Conservation (phyloP, 2,329 filamentous ascomycete species). For the Sarocladium oryzae region DNA sequence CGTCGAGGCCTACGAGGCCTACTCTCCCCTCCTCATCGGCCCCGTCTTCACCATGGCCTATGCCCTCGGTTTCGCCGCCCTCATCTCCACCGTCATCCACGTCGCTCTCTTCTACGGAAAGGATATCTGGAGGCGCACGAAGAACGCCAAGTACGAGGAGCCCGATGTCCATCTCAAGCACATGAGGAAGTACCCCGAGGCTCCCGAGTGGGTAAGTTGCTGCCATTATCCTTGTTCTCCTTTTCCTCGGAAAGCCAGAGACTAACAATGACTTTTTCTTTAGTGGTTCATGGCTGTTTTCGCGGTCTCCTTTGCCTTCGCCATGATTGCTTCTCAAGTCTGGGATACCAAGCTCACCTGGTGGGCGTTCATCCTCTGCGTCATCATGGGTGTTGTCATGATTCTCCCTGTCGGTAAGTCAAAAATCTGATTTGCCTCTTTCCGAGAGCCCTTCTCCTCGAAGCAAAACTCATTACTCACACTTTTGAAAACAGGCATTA, state of each 20-base stretch:
- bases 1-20: conserved; percentile 43
- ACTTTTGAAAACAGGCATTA: conserved; percentile 24
- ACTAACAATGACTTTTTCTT: neutral
- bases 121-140: conserved; percentile 28
- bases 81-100: conserved; percentile 42
- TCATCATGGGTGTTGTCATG: conserved; percentile 6
- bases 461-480: neutral
- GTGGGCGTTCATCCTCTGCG: conserved; percentile 8
- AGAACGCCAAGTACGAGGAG: conserved; percentile 25
- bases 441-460: neutral
- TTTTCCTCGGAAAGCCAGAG: neutral
- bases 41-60: conserved; percentile 45
- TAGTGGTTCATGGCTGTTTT: conserved; percentile 60
- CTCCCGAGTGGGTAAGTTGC: conserved; percentile 35
- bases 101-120: conserved; percentile 40
- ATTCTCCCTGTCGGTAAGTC: conserved; percentile 5
- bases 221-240: neutral
- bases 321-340: conserved; percentile 4
- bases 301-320: conserved; percentile 20
- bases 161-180: conserved; percentile 35
- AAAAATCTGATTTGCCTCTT: conserved; percentile 21
- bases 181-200: conserved; percentile 45
- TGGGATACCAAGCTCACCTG: conserved; percentile 6
- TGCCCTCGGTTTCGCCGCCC: conserved; percentile 45
- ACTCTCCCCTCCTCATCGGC: conserved; percentile 36